Conservation (phyloP, 352 stramenopile genomes). For the Phytophthora niederhauseri region DNA sequence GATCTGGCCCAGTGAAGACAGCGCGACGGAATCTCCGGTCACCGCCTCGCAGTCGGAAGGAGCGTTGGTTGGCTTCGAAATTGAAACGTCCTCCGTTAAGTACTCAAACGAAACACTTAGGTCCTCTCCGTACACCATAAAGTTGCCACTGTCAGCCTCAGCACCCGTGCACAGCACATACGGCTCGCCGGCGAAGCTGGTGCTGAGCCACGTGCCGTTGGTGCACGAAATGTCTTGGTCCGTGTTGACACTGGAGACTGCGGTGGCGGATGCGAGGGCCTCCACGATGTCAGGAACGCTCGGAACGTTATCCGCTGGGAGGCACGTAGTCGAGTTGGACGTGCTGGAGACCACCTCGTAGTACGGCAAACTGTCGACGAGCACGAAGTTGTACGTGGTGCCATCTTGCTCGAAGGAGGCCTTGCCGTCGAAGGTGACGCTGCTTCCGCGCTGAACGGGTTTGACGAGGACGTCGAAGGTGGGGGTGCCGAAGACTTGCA, state of each 20-base stretch:
- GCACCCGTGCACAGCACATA: constrained; percentile 46
- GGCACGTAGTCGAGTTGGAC: constrained; percentile 20
- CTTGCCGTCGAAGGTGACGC: constrained; percentile 47
- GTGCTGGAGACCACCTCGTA: constrained; percentile 18
- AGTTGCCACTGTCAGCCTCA: constrained; percentile 17
- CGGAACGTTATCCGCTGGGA: constrained; percentile 23
- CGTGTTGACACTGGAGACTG: constrained; percentile 40
- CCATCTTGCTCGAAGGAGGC: constrained; percentile 38
- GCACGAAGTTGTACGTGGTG: constrained; percentile 42
- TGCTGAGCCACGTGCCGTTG: constrained; percentile 34
- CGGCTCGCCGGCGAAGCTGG: constrained; percentile 37
- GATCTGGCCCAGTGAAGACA: constrained; percentile 33
- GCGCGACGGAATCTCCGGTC: constrained; percentile 18
- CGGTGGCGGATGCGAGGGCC: constrained; percentile 33
- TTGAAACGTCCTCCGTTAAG: constrained; percentile 27
- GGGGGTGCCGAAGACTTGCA: constrained; percentile 43
- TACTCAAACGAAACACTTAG: constrained; percentile 38
- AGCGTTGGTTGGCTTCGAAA: constrained; percentile 26
- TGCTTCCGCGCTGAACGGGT: constrained; percentile 26
- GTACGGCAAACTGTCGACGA: constrained; percentile 46
- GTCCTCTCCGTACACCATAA: constrained; percentile 46
- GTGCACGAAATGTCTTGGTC: constrained; percentile 46
- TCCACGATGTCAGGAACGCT: constrained; percentile 39
- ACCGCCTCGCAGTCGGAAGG: constrained; percentile 31
- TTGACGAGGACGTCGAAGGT: constrained; percentile 51